Conservation (phyloP, 805 yeast genomes). For the Saccharomycopsis oosterbeekiorum region DNA sequence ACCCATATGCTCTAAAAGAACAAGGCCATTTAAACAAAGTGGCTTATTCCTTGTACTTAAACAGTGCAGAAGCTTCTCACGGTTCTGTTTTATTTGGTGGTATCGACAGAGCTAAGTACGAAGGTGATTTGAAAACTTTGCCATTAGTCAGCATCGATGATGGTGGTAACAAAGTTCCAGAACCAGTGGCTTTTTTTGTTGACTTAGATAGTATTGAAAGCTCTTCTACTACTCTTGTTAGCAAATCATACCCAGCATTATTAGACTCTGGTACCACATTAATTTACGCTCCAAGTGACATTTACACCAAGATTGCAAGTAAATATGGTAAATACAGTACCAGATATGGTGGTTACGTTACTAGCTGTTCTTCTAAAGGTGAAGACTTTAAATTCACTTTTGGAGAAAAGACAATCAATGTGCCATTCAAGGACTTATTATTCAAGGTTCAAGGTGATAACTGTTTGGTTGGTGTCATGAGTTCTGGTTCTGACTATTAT, state of each 20-base stretch:
- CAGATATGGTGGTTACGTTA: slow-evolving; percentile 3
- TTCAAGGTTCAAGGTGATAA: slow-evolving; percentile 5
- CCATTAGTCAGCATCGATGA: slow-evolving; percentile 10
- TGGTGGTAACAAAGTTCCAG: neutral
- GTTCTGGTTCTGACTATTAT: slow-evolving; percentile 9
- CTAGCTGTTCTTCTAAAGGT: slow-evolving; percentile 8
- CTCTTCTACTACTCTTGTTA: slow-evolving; percentile 20
- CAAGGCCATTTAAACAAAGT: slow-evolving; percentile 33
- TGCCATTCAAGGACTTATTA: slow-evolving; percentile 12
- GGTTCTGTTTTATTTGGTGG: slow-evolving; percentile 46
- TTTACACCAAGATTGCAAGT: slow-evolving; percentile 15
- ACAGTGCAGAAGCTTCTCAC: slow-evolving; percentile 20
- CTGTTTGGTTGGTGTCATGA: slow-evolving; percentile 14
- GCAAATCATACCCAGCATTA: slow-evolving; percentile 26
- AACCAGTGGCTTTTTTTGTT: slow-evolving; percentile 15
- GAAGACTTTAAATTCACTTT: slow-evolving; percentile 12
- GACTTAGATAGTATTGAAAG: slow-evolving; percentile 18
- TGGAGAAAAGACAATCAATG: slow-evolving; percentile 5
- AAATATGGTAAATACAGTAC: neutral
- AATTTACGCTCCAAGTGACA: slow-evolving; percentile 35
- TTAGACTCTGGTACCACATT: slow-evolving; percentile 50
- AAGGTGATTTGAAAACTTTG: slow-evolving; percentile 32
- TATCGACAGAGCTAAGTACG: slow-evolving; percentile 39
- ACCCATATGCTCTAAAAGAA: slow-evolving; percentile 26
- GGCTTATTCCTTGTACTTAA: slow-evolving; percentile 39